Evolutionary conservation across 176 grass and related monocot species (phyloP).

Genomic region (Coix lacrymajobi): DNA sequence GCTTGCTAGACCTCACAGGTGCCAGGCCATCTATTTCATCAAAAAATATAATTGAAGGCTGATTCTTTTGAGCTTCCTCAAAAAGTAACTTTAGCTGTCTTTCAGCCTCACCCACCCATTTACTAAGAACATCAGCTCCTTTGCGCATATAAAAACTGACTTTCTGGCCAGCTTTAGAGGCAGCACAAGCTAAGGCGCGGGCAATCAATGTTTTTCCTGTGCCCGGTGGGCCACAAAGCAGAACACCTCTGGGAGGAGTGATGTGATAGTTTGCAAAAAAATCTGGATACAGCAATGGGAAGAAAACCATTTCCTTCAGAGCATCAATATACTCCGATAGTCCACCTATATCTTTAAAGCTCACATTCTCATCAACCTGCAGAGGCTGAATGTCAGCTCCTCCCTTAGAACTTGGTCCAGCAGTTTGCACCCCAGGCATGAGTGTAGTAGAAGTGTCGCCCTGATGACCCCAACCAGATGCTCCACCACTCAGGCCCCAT

Average conservation of each 20-base stretch:
- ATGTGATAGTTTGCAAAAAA: conserved; percentile 99
- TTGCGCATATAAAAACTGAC: conserved; percentile 99
- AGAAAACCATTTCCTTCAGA: conserved; percentile 99
- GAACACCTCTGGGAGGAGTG: conserved; percentile 92
- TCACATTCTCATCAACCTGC: conserved; percentile 86
- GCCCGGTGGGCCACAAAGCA: conserved; percentile 96
- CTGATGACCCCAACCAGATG: conserved; percentile 95
- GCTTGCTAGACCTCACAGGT: conserved; percentile 99
- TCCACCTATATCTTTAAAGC: conserved; percentile 97
- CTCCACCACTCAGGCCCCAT: conserved; percentile 92
- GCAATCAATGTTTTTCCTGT: conserved; percentile 98
- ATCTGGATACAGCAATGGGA: conserved; percentile 95
- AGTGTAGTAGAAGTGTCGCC: conserved; percentile 60
- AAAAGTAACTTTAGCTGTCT: conserved; percentile 98
- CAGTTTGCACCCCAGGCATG: conserved; percentile 80
- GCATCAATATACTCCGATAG: conserved; percentile 92
- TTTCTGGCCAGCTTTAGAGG: conserved; percentile 95
- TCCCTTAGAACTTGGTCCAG: conserved; percentile 98
- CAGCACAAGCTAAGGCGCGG: conserved; percentile 92
- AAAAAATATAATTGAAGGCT: conserved; percentile 98
- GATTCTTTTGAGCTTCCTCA: conserved; percentile 99
- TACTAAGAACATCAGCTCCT: conserved; percentile 99
- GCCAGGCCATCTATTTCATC: conserved; percentile 99
- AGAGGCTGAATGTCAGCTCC: conserved; percentile 98
- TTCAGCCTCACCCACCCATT: conserved; percentile 99